A percentile compares a stretch with the other conserved stretches of the same genome.
These are phyloP conservation scores for Pittosporum tobira DNA, from an alignment of 129 eudicot species.

Conservation along the genomic window DNA sequence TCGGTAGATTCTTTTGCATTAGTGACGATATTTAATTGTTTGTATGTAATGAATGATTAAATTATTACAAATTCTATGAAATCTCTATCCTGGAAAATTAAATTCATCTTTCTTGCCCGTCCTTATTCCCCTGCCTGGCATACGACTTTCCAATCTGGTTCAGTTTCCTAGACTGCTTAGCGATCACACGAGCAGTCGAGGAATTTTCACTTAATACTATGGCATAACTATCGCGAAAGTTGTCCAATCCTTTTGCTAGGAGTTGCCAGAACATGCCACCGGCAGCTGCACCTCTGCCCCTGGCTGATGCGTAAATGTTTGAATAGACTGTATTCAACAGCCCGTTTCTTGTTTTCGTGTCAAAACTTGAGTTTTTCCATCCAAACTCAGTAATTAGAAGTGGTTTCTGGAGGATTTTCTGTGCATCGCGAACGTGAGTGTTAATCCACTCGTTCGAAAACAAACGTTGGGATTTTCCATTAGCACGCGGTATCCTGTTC, in stretches of 20 bases:
- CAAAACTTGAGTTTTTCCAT: conserved; percentile 21
- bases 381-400: conserved; percentile 57
- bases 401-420: conserved; percentile 43
- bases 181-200: conserved; percentile 32
- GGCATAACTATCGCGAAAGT: conserved; percentile 39
- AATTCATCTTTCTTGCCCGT: background rate
- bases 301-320: conserved; percentile 39
- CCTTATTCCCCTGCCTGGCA: conserved; percentile 1
- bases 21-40: no score
- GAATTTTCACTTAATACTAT: conserved; percentile 36
- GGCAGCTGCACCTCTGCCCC: conserved; percentile 38
- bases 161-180: conserved; percentile 27
- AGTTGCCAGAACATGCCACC: conserved; percentile 61
- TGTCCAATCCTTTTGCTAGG: conserved; percentile 39
- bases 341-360: conserved; percentile 22
- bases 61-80: no score
- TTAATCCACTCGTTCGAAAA: conserved; percentile 42
- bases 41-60: no score
- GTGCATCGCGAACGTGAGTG: conserved; percentile 41
- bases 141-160: conserved; percentile 15
- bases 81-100: no score
- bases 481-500: conserved; percentile 31
- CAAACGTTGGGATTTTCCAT: conserved; percentile 21
- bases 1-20: no score
- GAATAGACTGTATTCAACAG: conserved; percentile 25